Evolutionary conservation across 2,329 filamentous ascomycete species (phyloP), one percentile per base, ranked within the genome.

Genomic region (Chaetomiaceae sp.): DNA sequence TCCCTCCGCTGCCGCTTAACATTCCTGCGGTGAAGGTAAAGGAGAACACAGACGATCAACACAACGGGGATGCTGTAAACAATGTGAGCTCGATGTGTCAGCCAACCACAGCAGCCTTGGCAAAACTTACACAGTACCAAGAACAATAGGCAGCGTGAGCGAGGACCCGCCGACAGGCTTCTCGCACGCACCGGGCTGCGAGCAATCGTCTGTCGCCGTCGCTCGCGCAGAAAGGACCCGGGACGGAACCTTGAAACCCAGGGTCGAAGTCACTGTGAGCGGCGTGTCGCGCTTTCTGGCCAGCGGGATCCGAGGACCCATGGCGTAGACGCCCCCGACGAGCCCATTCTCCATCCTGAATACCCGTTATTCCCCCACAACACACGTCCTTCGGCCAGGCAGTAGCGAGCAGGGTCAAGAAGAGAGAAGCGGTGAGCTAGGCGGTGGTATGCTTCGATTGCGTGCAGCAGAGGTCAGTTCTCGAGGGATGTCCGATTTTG

Each of bases 11-110:
- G 76, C 62, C 82, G 89, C 65, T 79, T 82, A 34, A 87, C 70
- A 62, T 89, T 86, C 66, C 89, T 80, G 46, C 89, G 82, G 65
- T 96, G 91, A 31, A 99, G 77, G 63, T 83, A 85, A 57, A 91
- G 63, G 34, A 96, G 72, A 1, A 89, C 78, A 42, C 82, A 65
- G 1, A 86, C 66, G 17, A 87, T 85, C 54, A 79, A 72, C 25
- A 83, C 73, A 41, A 96, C 64, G 1, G 93, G 91, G 48, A 97
- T 82, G 37, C 91, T 96, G 63, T 6, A 5, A 47, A 40, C 16
- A 14, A 25, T 47, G 60, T 65, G 39, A 63, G 60, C 37, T 20
- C 43, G n/a, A 20, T 20, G 25, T 7, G 45, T 13, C 30, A 38
- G 44, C 14, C 38, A 34, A 12, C 23, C n/a, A 19, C 34, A 39